Evolutionary conservation across 2,329 filamentous ascomycete genomes (phyloP).

Genomic region (Cladosporium sp.): DNA sequence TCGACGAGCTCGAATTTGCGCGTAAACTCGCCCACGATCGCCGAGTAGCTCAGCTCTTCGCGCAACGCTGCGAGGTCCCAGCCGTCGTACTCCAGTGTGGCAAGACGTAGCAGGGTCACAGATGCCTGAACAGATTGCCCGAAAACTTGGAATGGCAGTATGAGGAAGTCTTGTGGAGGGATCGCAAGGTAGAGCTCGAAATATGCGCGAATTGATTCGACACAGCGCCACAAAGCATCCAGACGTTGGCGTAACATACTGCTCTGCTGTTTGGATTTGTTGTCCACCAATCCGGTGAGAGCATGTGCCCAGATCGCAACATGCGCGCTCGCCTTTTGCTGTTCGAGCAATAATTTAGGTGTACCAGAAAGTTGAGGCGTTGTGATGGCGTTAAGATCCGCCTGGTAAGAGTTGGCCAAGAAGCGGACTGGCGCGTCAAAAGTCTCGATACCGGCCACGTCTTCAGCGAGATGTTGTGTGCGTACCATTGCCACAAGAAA

Average conservation of each 20-base stretch:
- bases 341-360: constrained; percentile 26
- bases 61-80: constrained; percentile 30
- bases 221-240: constrained; percentile 30
- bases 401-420: constrained; percentile 31
- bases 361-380: constrained; percentile 21
- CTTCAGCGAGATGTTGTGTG: constrained; percentile 31
- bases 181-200: constrained; percentile 32
- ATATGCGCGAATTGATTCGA: constrained; percentile 29
- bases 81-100: constrained; percentile 33
- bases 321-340: constrained; percentile 32
- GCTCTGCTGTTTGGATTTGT: constrained; percentile 24
- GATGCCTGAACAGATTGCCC: constrained; percentile 35
- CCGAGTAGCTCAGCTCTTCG: constrained; percentile 26
- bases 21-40: constrained; percentile 27
- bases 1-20: constrained; percentile 24
- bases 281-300: constrained; percentile 30
- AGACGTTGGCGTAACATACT: constrained; percentile 25
- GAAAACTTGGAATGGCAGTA: constrained; percentile 33
- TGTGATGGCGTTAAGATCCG: constrained; percentile 30
- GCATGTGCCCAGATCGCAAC: constrained; percentile 31
- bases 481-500: constrained; percentile 34
- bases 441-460: constrained; percentile 26
- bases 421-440: constrained; percentile 31
- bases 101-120: constrained; percentile 32
- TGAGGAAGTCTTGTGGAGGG: constrained; percentile 28